Evolutionary conservation across 352 stramenopile species (phyloP), one percentile per base, ranked within the genome.

Genomic region (Thalassiosira allenii): DNA sequence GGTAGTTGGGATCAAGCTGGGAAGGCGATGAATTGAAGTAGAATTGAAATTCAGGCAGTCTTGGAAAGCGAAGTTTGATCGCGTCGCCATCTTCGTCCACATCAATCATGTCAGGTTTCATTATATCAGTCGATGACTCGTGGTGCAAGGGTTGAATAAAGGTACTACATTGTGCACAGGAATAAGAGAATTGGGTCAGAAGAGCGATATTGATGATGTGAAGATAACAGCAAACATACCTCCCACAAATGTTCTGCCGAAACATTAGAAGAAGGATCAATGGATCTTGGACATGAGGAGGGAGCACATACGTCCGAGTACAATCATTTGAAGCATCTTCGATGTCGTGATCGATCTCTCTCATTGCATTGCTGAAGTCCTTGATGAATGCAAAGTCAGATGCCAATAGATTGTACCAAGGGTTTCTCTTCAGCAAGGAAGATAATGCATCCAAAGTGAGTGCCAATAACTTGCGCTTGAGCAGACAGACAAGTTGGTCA

Each of bases 121-220:
- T 11, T 8, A 75, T 22, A 53, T 41, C 22, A 32, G 61, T 61
- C 17, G 23, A 33, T 6, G 57, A 56, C 32, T 79, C 63, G 49
- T 89, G 73, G 56, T 92, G 75, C 44, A 93, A 66, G 47, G 69
- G 78, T 63, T 93, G 86, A 70, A 94, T 92, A 47, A 89, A 94
- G 30, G 88, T 91, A 23, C 79, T 89, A 0, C n/a, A n/a, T n/a
- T n/a, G n/a, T 17, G 8, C 9, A 47, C 9, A 17, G 9, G 37
- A 20, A 57, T 11, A 11, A 8, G 22, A 57, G 23, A 6, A 57
- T 57, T 47, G 37, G 9, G n/a, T n/a, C n/a, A n/a, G n/a, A n/a
- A n/a, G n/a, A n/a, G n/a, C n/a, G n/a, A n/a, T n/a, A n/a, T n/a
- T n/a, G n/a, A n/a, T n/a, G n/a, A n/a, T n/a, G n/a, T n/a, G n/a